Evolutionary conservation across 2,329 filamentous ascomycete genomes (phyloP).

Genomic region (Dryadomyces sulphureus): DNA sequence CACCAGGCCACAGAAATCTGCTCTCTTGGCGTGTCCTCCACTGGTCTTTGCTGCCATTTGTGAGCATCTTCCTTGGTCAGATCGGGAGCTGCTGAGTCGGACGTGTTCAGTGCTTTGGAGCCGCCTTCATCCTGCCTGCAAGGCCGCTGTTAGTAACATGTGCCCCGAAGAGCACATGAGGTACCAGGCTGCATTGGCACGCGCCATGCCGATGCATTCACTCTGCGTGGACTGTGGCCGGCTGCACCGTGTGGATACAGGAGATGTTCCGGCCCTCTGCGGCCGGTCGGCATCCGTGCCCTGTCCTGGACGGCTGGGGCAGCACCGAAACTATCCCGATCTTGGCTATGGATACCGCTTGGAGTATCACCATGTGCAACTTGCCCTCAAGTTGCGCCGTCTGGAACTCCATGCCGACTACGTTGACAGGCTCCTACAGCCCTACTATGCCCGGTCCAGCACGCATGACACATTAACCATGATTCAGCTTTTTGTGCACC

Average conservation of each 20-base stretch:
- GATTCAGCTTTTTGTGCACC: not conserved
- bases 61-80: not conserved
- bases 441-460: not conserved
- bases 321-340: not conserved
- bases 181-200: not conserved
- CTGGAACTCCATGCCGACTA: not conserved
- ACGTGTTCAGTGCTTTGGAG: not conserved
- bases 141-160: not conserved
- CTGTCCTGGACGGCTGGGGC: not conserved
- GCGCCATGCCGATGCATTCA: not conserved
- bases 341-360: slow-evolving; percentile 1
- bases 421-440: not conserved
- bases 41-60: not conserved
- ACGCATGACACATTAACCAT: not conserved
- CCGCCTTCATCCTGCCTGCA: not conserved
- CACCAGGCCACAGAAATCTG: not conserved
- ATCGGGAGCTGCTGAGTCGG: slow-evolving; percentile 1
- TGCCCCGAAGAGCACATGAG: not conserved
- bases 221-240: not conserved
- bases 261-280: not conserved
- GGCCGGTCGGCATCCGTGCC: not conserved
- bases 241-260: not conserved
- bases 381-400: slow-evolving; percentile 3
- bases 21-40: not conserved
- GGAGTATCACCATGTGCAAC: slow-evolving; percentile 5